A percentile compares a stretch with the other conserved stretches of the same genome.
Conservation (phyloP, 208 protist species). For the Wallacemonas sp. region DNA sequence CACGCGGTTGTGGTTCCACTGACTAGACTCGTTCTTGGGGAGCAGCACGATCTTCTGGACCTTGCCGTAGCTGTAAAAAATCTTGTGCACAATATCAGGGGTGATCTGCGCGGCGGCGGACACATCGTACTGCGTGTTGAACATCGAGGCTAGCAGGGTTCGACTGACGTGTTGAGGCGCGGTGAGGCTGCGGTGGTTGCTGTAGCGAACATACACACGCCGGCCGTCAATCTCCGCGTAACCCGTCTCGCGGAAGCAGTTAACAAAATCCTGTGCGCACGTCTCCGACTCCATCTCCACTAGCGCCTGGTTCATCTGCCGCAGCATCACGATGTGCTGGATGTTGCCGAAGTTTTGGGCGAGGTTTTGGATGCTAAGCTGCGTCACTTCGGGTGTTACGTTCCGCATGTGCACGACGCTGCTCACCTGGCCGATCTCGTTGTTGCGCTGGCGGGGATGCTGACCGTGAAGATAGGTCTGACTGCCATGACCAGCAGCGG, state of each 20-base stretch:
- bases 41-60: slow-evolving; percentile 90
- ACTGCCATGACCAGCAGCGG: neutral
- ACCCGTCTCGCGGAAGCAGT: slow-evolving; percentile 83
- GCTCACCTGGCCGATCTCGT: slow-evolving; percentile 86
- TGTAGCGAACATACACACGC: slow-evolving; percentile 92
- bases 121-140: slow-evolving; percentile 92
- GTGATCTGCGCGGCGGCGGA: slow-evolving; percentile 81
- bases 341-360: slow-evolving; percentile 88
- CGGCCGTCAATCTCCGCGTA: slow-evolving; percentile 90
- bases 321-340: slow-evolving; percentile 92
- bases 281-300: slow-evolving; percentile 90
- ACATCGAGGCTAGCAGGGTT: slow-evolving; percentile 91
- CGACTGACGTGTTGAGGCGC: slow-evolving; percentile 84
- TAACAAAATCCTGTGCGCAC: slow-evolving; percentile 86
- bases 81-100: slow-evolving; percentile 89
- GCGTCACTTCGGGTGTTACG: slow-evolving; percentile 89
- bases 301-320: slow-evolving; percentile 92
- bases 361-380: slow-evolving; percentile 87
- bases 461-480: slow-evolving; percentile 10
- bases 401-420: slow-evolving; percentile 90
- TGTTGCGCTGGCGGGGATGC: slow-evolving; percentile 52
- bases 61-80: slow-evolving; percentile 86
- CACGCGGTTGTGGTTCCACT: slow-evolving; percentile 88
- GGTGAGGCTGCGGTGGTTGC: slow-evolving; percentile 88
- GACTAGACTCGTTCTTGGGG: slow-evolving; percentile 89